Evolutionary conservation across 139 green algal genomes (phyloP).

Genomic region (Haematococcus lacustris): DNA sequence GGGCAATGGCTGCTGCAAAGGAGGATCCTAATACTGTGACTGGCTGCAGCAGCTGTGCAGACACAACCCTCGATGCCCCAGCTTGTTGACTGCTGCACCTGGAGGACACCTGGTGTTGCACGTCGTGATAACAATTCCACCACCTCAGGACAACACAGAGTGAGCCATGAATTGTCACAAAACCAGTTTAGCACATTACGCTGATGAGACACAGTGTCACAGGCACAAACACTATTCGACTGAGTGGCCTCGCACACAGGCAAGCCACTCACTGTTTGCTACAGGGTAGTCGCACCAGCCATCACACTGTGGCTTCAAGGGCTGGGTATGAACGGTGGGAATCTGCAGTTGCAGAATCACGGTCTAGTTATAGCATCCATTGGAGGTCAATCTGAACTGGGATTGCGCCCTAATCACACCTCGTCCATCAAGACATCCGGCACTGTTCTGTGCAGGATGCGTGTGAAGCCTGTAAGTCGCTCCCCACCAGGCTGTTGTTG

Average conservation of each 20-base stretch:
- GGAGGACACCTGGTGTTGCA: too few species aligned
- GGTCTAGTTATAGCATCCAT: too few species aligned
- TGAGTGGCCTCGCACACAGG: conserved; percentile 39
- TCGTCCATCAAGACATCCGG: conserved; percentile 64
- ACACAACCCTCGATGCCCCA: too few species aligned
- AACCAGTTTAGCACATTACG: too few species aligned
- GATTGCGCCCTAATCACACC: conserved; percentile 19
- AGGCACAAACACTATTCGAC: not conserved
- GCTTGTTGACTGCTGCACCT: too few species aligned
- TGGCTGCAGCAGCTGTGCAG: too few species aligned
- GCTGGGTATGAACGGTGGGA: conserved; percentile 52
- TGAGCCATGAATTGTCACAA: too few species aligned
- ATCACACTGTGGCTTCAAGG: conserved; percentile 59
- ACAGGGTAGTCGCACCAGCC: conserved; percentile 86
- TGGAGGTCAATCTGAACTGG: not conserved
- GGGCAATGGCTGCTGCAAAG: too few species aligned
- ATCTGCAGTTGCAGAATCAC: conserved; percentile 30
- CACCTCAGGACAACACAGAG: too few species aligned
- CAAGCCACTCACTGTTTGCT: conserved; percentile 66
- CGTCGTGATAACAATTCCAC: too few species aligned
- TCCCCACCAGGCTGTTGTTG: conserved; percentile 60
- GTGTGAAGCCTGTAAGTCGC: conserved; percentile 74
- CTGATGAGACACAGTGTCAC: too few species aligned
- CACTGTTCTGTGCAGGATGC: conserved; percentile 74
- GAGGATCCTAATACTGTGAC: too few species aligned